These are phyloP conservation scores for Termitomyces sp. DNA, from an alignment of 1,284 basidiomycete species.

Conservation along the genomic window DNA sequence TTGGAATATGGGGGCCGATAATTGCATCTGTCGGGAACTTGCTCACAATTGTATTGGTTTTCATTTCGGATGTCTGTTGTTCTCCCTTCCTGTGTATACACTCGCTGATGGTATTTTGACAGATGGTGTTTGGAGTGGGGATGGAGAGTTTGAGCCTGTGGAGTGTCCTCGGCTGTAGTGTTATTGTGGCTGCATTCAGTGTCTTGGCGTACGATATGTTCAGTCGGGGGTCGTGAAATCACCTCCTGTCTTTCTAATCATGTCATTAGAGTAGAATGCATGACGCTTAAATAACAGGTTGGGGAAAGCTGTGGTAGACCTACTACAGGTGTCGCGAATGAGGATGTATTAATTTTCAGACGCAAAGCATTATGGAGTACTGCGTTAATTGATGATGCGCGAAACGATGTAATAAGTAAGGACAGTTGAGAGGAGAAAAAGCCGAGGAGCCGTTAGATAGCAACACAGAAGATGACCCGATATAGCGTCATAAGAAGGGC, in stretches of 20 bases:
- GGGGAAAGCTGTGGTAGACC: background rate
- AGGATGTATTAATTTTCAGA: conserved; percentile 13
- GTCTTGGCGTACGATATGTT: conserved; percentile 70
- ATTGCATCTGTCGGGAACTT: conserved; percentile 80
- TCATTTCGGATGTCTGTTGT: conserved; percentile 57
- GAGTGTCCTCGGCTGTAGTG: conserved; percentile 60
- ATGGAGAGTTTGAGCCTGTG: conserved; percentile 53
- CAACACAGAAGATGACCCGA: conserved; percentile 18
- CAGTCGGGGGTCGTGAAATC: conserved; percentile 11
- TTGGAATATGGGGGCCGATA: conserved; percentile 82
- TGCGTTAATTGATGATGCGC: conserved; percentile 16
- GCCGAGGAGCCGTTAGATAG: conserved; percentile 18
- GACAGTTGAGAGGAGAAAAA: conserved; percentile 3
- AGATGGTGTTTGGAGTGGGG: conserved; percentile 52
- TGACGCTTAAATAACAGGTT: background rate
- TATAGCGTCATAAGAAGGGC: conserved; percentile 12
- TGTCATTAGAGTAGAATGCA: background rate
- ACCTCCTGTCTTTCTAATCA: background rate
- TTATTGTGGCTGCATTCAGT: conserved; percentile 70
- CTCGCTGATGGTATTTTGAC: conserved; percentile 1
- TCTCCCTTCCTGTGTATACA: background rate
- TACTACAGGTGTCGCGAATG: background rate
- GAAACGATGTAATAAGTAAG: conserved; percentile 9
- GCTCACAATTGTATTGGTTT: conserved; percentile 78
- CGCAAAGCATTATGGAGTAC: conserved; percentile 18